A percentile compares a stretch with the other conserved stretches of the same genome.
Conservation (phyloP, 495 filamentous ascomycete species). For the Glonium stellatum region DNA sequence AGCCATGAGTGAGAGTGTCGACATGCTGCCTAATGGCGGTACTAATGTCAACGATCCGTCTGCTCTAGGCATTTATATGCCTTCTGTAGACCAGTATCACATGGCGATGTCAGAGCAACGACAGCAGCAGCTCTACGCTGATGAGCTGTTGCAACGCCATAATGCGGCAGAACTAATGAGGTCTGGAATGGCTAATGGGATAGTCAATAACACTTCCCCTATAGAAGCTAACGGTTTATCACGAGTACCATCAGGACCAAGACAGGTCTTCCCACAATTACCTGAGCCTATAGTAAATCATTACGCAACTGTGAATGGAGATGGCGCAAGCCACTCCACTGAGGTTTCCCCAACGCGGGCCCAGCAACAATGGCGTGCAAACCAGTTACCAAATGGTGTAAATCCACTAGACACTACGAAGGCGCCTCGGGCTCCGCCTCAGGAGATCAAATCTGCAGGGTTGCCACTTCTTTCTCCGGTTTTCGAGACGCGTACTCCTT, state of each 20-base stretch:
- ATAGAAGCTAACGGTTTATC: constrained; percentile 10
- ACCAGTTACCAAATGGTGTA: constrained; percentile 14
- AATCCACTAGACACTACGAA: constrained; percentile 16
- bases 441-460: constrained; percentile 18
- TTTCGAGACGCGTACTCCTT: constrained; percentile 42
- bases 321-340: constrained; percentile 5
- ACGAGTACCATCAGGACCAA: constrained; percentile 10
- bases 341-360: constrained; percentile 20
- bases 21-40: constrained; percentile 13
- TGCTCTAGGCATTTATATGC: constrained; percentile 24
- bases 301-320: constrained; percentile 6
- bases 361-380: constrained; percentile 15
- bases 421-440: constrained; percentile 18
- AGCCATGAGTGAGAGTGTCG: constrained; percentile 18
- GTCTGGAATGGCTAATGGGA: constrained; percentile 15
- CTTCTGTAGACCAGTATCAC: constrained; percentile 11
- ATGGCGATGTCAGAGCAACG: constrained; percentile 12
- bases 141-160: constrained; percentile 19
- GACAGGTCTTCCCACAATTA: constrained; percentile 14
- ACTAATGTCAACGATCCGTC: constrained; percentile 11
- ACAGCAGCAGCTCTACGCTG: constrained; percentile 16
- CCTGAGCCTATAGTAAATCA: constrained; percentile 15
- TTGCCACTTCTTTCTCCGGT: constrained; percentile 43
- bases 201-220: constrained; percentile 2
- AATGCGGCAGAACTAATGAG: constrained; percentile 9